phyloP scores from a whole-genome alignment of 768 basidiomycete genomes.

The Psilocybe cubensis region DNA sequence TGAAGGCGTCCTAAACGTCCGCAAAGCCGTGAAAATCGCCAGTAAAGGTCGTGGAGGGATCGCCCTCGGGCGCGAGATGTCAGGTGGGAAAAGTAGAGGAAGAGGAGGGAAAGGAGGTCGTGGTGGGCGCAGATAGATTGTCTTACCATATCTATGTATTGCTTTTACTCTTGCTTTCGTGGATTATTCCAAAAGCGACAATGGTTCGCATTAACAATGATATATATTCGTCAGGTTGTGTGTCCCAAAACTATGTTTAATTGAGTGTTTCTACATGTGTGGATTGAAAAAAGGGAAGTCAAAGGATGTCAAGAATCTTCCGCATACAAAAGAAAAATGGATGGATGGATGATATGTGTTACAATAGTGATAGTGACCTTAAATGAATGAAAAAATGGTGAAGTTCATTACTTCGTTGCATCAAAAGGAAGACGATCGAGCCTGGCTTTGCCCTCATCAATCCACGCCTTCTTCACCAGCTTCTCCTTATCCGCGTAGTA shows the following conservation, averaged over 20 bases:
- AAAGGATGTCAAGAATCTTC: not conserved
- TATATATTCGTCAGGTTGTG: not conserved
- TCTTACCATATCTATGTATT: not conserved
- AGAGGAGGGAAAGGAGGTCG: conserved; percentile 26
- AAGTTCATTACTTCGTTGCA: conserved; percentile 34
- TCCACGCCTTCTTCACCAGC: conserved; percentile 85
- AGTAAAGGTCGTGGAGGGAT: conserved; percentile 71
- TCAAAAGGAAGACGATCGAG: conserved; percentile 47
- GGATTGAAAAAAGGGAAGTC: not conserved
- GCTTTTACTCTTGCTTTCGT: not conserved
- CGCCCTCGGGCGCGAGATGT: conserved; percentile 52
- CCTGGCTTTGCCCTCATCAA: conserved; percentile 78
- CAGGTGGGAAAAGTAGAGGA: conserved; percentile 34
- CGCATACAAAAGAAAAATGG: not conserved
- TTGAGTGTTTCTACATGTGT: conserved; percentile 16
- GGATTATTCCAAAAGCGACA: not conserved
- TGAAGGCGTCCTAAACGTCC: conserved; percentile 74
- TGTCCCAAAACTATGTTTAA: conserved; percentile 2
- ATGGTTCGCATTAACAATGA: not conserved
- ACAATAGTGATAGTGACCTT: conserved; percentile 21
- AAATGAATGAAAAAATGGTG: conserved; percentile 19
- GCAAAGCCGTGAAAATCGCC: conserved; percentile 84
- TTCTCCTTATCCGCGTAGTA: conserved; percentile 77
- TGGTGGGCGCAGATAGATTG: conserved; percentile 2
- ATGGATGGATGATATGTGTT: conserved; percentile 13